Evolutionary conservation across 2,329 filamentous ascomycete genomes (phyloP), one percentile per base, ranked within the genome.

Genomic region (Samsoniella hepiali): DNA sequence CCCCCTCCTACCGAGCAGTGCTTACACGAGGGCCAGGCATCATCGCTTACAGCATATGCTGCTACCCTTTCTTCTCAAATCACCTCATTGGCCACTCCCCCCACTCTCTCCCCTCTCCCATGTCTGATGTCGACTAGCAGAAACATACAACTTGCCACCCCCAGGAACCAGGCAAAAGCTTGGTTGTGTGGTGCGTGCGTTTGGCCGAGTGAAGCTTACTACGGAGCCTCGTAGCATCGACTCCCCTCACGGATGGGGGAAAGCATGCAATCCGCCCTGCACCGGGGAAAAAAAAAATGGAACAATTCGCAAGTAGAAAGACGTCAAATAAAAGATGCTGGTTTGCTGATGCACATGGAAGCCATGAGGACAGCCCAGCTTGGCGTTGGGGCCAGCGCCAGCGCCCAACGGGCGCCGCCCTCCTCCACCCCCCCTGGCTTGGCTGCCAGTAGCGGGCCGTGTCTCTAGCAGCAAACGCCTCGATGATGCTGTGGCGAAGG

Each of bases 341-440:
- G 2, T 27, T 34, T 10, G 38, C 13, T 3, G 4, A 22, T 22
- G 59, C 42, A 50, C 59, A 55, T 62, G 59, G 58, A 54, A n/a
- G 49, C 58, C 58, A 61, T 61, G 58, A 44, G 58, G 58, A 42
- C 29, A 53, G 47, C 58, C 58, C 49, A 59, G 22, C 22, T 38
- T 22, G 22, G 22, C 22, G 22, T 22, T 22, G 22, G 22, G 22
- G 22, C 22, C 22, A 22, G 22, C 1, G 22, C 22, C 22, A 22
- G 22, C 22, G 22, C 22, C 22, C 22, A 22, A 22, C 22, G 22
- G 22, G 22, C 22, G 22, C 22, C 22, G 22, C 22, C 22, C 22
- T 22, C 22, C 22, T 22, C 22, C 22, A 22, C 22, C 22, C 22
- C 1, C 22, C 22, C 22, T 22, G 22, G 22, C 22, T 22, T 22